Evolutionary conservation across 1,139 yeast genomes (phyloP).

Genomic region (Zhuliangozyma parablackwelliae): DNA sequence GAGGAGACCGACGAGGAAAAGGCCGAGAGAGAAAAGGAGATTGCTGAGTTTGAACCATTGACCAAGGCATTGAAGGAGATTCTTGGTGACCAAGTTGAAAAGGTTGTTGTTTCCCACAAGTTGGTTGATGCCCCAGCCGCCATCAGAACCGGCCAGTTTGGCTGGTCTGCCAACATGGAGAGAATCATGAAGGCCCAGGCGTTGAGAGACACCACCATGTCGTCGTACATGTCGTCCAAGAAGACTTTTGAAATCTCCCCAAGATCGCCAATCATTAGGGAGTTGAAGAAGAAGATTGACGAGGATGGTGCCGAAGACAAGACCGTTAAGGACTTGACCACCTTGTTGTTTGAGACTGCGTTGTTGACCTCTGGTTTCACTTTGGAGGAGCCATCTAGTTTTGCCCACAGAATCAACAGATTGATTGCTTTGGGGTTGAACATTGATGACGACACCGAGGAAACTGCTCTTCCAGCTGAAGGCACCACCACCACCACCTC

Average conservation of each 20-base stretch:
- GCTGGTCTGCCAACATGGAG: constrained; percentile 99
- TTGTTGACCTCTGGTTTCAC: constrained; percentile 98
- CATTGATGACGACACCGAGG: constrained; percentile 84
- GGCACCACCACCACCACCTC: constrained; percentile 49
- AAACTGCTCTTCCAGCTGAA: constrained; percentile 16
- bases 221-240: constrained; percentile 99
- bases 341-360: constrained; percentile 95
- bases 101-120: constrained; percentile 97
- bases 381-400: constrained; percentile 95
- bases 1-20: constrained; percentile 99
- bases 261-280: constrained; percentile 89
- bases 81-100: constrained; percentile 98
- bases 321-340: constrained; percentile 96
- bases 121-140: constrained; percentile 99
- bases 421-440: constrained; percentile 96
- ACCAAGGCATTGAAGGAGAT: constrained; percentile 95
- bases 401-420: constrained; percentile 97
- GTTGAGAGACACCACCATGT: constrained; percentile 97
- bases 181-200: constrained; percentile 99
- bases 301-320: constrained; percentile 97
- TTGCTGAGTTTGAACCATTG: constrained; percentile 86
- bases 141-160: constrained; percentile 98
- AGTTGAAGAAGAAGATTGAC: constrained; percentile 94
- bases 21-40: constrained; percentile 87
- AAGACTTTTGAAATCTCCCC: constrained; percentile 99